These are phyloP conservation scores for Geotrichum fermentans DNA, from an alignment of 1,139 yeast genomes.

Conservation along the genomic window DNA sequence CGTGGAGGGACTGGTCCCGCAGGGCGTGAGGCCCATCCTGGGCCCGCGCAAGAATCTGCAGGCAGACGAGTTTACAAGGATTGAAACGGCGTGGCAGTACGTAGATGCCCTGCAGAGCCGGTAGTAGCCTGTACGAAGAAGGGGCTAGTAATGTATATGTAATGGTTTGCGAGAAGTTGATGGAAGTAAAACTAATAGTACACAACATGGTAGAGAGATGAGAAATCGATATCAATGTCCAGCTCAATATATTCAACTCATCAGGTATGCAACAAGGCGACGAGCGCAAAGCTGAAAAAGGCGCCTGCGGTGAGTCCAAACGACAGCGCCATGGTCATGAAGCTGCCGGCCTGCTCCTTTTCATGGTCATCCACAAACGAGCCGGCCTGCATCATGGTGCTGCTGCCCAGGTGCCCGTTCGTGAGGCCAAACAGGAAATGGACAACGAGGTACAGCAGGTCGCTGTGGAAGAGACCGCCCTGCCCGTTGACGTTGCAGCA, in stretches of 20 bases:
- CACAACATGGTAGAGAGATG: no score
- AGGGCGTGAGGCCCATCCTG: slow-evolving; percentile 1
- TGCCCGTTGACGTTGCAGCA: slow-evolving; percentile 56
- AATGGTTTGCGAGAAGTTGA: no score
- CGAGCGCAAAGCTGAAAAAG: slow-evolving; percentile 63
- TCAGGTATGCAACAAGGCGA: slow-evolving; percentile 29
- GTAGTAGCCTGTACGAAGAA: neutral
- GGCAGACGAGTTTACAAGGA: slow-evolving; percentile 13
- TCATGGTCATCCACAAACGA: slow-evolving; percentile 54
- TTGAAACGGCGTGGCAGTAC: slow-evolving; percentile 27
- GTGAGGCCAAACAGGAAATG: slow-evolving; percentile 80
- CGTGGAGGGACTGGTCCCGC: slow-evolving; percentile 13
- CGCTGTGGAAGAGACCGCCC: slow-evolving; percentile 49
- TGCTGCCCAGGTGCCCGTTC: slow-evolving; percentile 79
- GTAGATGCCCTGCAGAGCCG: slow-evolving; percentile 21
- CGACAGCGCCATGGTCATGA: slow-evolving; percentile 72
- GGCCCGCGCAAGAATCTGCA: slow-evolving; percentile 4
- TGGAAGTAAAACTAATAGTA: no score
- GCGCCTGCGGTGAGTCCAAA: slow-evolving; percentile 76
- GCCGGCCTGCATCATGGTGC: slow-evolving; percentile 65
- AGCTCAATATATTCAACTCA: neutral
- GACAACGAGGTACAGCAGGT: slow-evolving; percentile 58
- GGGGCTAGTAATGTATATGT: neutral
- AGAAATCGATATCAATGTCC: no score
- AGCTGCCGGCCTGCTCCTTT: slow-evolving; percentile 91